A percentile compares a stretch with the other conserved stretches of the same genome.
phyloP scores from a whole-genome alignment of 2,329 filamentous ascomycete genomes.

The Arthroderma sp. region DNA sequence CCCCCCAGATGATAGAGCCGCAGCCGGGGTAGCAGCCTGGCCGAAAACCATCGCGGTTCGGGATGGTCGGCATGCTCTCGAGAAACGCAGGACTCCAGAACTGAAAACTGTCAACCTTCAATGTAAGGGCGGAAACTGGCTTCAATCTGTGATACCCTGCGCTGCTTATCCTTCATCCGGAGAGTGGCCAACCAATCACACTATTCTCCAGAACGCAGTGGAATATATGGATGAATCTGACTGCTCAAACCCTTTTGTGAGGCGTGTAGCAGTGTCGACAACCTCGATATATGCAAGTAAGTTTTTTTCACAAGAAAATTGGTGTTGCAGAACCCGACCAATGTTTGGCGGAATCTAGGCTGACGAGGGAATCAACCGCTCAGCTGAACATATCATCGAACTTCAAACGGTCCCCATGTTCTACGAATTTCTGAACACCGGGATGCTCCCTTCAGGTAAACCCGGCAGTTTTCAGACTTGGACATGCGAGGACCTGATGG shows the following conservation, averaged over 20 bases:
- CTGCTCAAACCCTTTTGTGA: background rate
- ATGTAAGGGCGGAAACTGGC: too few species aligned
- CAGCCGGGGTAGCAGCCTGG: too few species aligned
- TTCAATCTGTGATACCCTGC: too few species aligned
- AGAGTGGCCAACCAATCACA: background rate
- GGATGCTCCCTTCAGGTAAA: background rate
- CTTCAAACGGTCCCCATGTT: conserved; percentile 2
- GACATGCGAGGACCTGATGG: background rate
- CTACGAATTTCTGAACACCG: background rate
- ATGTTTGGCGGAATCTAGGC: background rate
- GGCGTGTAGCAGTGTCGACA: background rate
- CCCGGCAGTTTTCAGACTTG: background rate
- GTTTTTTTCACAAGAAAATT: background rate
- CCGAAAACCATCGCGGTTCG: too few species aligned
- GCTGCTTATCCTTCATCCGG: too few species aligned
- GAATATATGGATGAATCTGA: background rate
- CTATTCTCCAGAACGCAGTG: background rate
- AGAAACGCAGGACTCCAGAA: too few species aligned
- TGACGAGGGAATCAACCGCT: background rate
- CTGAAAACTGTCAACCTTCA: too few species aligned
- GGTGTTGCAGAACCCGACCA: background rate
- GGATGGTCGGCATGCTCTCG: too few species aligned
- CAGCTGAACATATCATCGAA: conserved; percentile 5
- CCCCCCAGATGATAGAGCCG: too few species aligned
- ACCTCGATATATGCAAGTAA: background rate